phyloP scores from a whole-genome alignment of 345 rosid species.

The Xanthoceras sorbifolium region DNA sequence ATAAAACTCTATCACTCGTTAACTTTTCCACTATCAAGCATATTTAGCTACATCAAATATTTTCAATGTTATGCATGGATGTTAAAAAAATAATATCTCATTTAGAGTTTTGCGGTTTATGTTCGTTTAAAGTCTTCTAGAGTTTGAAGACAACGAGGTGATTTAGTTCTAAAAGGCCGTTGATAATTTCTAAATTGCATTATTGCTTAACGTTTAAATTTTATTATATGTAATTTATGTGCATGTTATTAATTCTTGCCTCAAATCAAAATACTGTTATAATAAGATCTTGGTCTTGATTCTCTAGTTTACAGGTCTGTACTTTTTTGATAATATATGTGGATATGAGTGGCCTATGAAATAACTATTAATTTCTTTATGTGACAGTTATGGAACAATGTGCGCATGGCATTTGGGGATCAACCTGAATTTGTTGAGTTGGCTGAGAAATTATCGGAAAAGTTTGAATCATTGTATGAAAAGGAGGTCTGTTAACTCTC shows the following conservation, averaged over 20 bases:
- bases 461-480: constrained; percentile 66
- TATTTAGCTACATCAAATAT: neutral
- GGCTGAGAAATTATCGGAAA: constrained; percentile 66
- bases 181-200: neutral
- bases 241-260: neutral
- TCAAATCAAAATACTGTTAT: constrained; percentile 14
- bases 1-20: neutral
- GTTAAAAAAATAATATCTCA: neutral
- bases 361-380: constrained; percentile 36
- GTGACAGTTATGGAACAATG: constrained; percentile 82
- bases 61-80: neutral
- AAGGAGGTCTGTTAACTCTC: constrained; percentile 64
- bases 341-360: constrained; percentile 11
- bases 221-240: neutral
- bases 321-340: neutral
- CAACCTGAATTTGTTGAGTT: constrained; percentile 75
- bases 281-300: constrained; percentile 6
- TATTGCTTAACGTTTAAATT: neutral
- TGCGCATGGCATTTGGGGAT: constrained; percentile 61
- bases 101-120: neutral
- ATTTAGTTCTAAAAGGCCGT: neutral
- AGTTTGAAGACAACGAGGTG: neutral
- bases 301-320: constrained; percentile 14
- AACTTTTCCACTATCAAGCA: neutral
- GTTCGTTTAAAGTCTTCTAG: neutral